Evolutionary conservation across 2,329 filamentous ascomycete genomes (phyloP), one percentile per base, ranked within the genome.

Genomic region (Monosporascus cannonballus): DNA sequence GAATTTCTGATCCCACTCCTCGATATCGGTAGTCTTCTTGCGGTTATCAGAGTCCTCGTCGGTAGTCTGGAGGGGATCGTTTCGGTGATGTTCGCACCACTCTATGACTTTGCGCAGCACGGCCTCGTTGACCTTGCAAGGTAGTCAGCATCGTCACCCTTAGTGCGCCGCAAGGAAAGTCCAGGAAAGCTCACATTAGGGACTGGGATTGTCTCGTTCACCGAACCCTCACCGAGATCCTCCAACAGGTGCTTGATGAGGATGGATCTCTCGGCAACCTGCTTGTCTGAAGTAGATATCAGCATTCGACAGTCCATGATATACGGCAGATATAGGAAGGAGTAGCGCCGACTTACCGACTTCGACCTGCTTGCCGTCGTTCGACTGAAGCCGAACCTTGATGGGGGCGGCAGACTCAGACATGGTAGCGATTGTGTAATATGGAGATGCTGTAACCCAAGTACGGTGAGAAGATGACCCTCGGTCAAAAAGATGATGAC

Each of bases 1-100:
- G 73, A 97, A 99, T 76, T 99, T 99, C 73, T 97, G 93, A 65
- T 99, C 94, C 94, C 94, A 99, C 74, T 99, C 94, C 55, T 97
- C 94, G 61, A 99, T 99, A 65, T 99, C 94, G 47, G 94, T 97
- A 1, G 92, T 96, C 84, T 96, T 96, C 81, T 96, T 96, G 64
- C 94, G 90, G 49, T 86, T 91, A 65, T 97, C 93, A 57, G 88
- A 87, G 64, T 99, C 91, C 55, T 96, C 94, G 57, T 97, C 93
- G 64, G 85, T 83, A 51, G 86, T 79, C 57, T 85, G 81, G n/a
- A 85, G 79, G 39, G 94, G 90, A 67, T 99, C 94, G 70, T 85
- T 84, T 72, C 89, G 89, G 81, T 99, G 94, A 70, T 96, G 90
- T 60, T 89, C 84, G 77, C 94, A 97, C 94, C 94, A 99, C 73